phyloP scores from a whole-genome alignment of 1,284 basidiomycete genomes.

The Trichosporon sp. region DNA sequence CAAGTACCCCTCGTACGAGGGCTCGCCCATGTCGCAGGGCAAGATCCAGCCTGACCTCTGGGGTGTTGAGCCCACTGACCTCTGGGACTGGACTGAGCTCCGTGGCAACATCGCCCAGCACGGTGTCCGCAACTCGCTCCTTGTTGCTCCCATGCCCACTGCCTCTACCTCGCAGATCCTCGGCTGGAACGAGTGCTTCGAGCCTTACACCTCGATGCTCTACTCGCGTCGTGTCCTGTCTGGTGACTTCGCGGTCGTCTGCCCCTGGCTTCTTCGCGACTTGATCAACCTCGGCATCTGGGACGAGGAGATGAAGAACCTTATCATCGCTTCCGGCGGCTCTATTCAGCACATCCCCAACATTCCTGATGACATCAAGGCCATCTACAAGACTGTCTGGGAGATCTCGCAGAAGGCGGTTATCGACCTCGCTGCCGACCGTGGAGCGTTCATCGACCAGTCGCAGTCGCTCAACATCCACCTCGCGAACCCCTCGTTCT shows the following conservation, averaged over 20 bases:
- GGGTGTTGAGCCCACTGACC: constrained; percentile 85
- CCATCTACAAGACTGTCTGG: constrained; percentile 69
- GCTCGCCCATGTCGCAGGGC: constrained; percentile 85
- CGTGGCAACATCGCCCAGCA: constrained; percentile 85
- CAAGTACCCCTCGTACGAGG: constrained; percentile 87
- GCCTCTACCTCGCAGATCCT: constrained; percentile 98
- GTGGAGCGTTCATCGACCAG: constrained; percentile 98
- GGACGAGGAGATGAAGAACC: constrained; percentile 99
- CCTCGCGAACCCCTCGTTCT: constrained; percentile 84
- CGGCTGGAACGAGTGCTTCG: constrained; percentile 90
- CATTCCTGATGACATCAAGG: constrained; percentile 86
- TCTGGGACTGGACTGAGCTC: constrained; percentile 93
- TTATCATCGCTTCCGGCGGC: constrained; percentile 96
- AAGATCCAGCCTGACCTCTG: constrained; percentile 94
- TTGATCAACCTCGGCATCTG: constrained; percentile 93
- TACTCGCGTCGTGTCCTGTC: constrained; percentile 99
- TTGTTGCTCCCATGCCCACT: constrained; percentile 97
- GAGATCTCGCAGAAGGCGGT: constrained; percentile 99
- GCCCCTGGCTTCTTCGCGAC: constrained; percentile 96
- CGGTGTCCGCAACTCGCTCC: constrained; percentile 91
- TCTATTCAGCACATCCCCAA: constrained; percentile 87
- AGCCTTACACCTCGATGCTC: constrained; percentile 75
- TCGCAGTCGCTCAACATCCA: constrained; percentile 86
- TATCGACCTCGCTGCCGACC: constrained; percentile 96
- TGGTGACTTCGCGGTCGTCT: constrained; percentile 99